phyloP scores from a whole-genome alignment of 176 grass and related monocot genomes.

The Guadua angustifolia region DNA sequence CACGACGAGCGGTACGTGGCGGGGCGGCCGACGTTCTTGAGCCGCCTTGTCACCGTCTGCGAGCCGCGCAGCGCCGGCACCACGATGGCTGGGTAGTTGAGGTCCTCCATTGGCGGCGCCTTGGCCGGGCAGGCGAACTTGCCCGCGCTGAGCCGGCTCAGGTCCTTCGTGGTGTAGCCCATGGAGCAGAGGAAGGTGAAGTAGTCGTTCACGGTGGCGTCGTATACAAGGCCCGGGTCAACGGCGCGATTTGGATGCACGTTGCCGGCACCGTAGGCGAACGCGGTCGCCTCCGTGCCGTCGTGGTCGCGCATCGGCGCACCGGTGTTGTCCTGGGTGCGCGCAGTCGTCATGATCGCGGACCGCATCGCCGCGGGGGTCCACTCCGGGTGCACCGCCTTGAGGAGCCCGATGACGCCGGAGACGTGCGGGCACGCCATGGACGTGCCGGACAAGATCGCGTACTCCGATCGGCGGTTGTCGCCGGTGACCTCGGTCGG shows the following conservation, averaged over 20 bases:
- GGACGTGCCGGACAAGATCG: slow-evolving; percentile 69
- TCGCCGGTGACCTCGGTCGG: slow-evolving; percentile 30
- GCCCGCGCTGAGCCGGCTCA: slow-evolving; percentile 33
- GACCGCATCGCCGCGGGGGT: no score
- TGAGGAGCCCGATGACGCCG: slow-evolving; percentile 29
- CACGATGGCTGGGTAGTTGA: slow-evolving; percentile 88
- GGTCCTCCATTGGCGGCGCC: slow-evolving; percentile 47
- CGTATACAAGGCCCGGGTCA: slow-evolving; percentile 80
- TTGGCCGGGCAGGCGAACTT: slow-evolving; percentile 55
- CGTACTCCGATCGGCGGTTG: slow-evolving; percentile 55
- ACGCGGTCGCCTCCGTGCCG: slow-evolving; percentile 48
- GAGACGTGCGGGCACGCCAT: slow-evolving; percentile 84
- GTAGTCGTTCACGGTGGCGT: slow-evolving; percentile 59
- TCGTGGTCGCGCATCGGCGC: slow-evolving; percentile 55
- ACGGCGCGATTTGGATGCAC: slow-evolving; percentile 67
- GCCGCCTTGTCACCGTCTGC: slow-evolving; percentile 49
- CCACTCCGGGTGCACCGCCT: no score
- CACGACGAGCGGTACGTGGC: slow-evolving; percentile 55
- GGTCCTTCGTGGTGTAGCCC: slow-evolving; percentile 32
- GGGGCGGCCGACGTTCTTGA: slow-evolving; percentile 69
- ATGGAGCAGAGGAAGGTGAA: slow-evolving; percentile 68
- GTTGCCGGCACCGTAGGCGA: slow-evolving; percentile 72
- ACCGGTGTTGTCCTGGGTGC: slow-evolving; percentile 65
- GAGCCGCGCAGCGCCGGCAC: slow-evolving; percentile 38
- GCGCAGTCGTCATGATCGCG: not conserved